phyloP scores from a whole-genome alignment of 192 early-diverging fungal genomes.

The Rhizoclosmatium globosum region DNA sequence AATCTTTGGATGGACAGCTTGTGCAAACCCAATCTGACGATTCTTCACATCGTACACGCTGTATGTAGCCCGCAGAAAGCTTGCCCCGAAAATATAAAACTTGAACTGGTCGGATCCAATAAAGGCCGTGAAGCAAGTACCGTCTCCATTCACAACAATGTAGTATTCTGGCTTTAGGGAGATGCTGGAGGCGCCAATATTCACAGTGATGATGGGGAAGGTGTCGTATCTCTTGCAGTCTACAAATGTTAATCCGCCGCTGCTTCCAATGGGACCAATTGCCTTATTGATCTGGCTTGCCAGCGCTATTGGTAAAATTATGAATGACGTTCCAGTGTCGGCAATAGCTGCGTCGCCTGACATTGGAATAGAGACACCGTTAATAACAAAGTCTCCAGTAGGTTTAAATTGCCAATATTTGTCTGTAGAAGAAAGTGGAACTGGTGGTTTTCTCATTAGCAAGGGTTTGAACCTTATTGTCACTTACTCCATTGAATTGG shows the following conservation, averaged over 20 bases:
- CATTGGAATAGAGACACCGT: background rate
- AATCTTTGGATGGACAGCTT: constrained; percentile 29
- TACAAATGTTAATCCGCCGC: background rate
- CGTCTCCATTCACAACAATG: constrained; percentile 17
- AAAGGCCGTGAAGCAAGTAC: constrained; percentile 36
- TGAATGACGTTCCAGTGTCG: constrained; percentile 47
- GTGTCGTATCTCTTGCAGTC: background rate
- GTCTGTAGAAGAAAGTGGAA: too few relatives aligned
- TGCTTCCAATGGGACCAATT: constrained; percentile 38
- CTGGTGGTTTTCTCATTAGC: too few relatives aligned
- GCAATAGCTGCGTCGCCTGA: constrained; percentile 33
- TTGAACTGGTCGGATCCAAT: background rate
- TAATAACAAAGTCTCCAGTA: background rate
- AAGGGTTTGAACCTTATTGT: too few relatives aligned
- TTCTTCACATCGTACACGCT: constrained; percentile 51
- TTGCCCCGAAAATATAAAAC: constrained; percentile 45
- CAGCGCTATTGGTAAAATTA: constrained; percentile 30
- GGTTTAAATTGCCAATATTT: too few relatives aligned
- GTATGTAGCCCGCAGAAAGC: constrained; percentile 44
- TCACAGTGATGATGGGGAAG: constrained; percentile 23
- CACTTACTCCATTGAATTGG: too few relatives aligned
- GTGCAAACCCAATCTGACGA: constrained; percentile 36
- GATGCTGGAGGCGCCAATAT: constrained; percentile 2
- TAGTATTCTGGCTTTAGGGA: constrained; percentile 23
- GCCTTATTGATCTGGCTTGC: constrained; percentile 41